A percentile compares a stretch with the other conserved stretches of the same genome.
These are phyloP conservation scores for Glycine tomentella DNA, from an alignment of 306 rosid species.

Conservation along the genomic window DNA sequence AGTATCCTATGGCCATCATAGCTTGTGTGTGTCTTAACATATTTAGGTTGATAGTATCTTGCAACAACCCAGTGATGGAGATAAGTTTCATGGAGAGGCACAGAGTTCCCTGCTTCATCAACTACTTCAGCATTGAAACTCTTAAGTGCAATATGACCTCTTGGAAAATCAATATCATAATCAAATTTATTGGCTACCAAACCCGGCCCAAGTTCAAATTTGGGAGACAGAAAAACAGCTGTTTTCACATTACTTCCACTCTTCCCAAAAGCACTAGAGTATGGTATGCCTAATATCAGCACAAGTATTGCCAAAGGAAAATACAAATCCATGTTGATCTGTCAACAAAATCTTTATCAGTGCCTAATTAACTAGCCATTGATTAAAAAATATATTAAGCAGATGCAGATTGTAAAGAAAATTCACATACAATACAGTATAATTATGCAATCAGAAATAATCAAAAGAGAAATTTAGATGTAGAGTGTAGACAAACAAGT, in stretches of 20 bases:
- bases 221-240: conserved; percentile 63
- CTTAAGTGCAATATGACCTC: conserved; percentile 51
- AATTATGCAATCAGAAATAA: background rate
- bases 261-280: conserved; percentile 44
- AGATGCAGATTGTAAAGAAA: conserved; percentile 24
- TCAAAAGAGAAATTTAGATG: background rate
- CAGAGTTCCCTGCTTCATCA: conserved; percentile 64
- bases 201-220: conserved; percentile 66
- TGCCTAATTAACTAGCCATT: background rate
- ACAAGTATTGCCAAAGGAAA: conserved; percentile 42
- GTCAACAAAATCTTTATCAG: conserved; percentile 37
- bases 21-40: background rate
- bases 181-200: conserved; percentile 56
- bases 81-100: conserved; percentile 79
- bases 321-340: conserved; percentile 54
- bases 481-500: too few species aligned
- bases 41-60: conserved; percentile 27
- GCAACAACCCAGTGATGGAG: conserved; percentile 72
- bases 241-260: conserved; percentile 48
- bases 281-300: conserved; percentile 45
- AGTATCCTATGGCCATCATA: conserved; percentile 24
- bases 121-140: conserved; percentile 72
- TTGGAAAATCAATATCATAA: conserved; percentile 63
- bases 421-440: too few species aligned
- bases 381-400: background rate